A percentile compares a stretch with the other conserved stretches of the same genome.
phyloP scores from a whole-genome alignment of 139 green algal species.

The Closterium sp. region DNA sequence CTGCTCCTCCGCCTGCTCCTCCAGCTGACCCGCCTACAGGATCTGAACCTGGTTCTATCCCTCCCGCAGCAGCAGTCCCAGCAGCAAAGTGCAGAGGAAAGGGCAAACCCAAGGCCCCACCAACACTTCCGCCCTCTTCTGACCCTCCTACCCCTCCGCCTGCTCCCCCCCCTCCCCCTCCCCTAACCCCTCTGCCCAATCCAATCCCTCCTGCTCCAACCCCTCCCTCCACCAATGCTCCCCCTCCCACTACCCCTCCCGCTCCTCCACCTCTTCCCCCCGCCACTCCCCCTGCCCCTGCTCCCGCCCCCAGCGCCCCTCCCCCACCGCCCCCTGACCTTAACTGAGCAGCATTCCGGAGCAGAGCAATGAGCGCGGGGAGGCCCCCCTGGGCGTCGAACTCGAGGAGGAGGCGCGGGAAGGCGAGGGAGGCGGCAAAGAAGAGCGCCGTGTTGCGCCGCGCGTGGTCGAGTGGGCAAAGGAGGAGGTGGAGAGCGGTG shows the following conservation, averaged over 20 bases:
- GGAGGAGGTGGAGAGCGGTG: constrained; percentile 53
- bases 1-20: constrained; percentile 33
- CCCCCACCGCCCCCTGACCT: neutral
- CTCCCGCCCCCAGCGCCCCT: neutral
- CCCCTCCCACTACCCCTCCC: neutral
- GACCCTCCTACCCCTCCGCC: too few relatives aligned
- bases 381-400: constrained; percentile 58
- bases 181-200: neutral
- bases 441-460: constrained; percentile 70
- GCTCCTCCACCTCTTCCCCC: neutral
- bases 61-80: neutral
- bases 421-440: constrained; percentile 59
- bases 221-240: neutral
- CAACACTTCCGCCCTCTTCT: neutral
- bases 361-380: neutral
- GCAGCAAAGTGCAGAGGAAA: neutral
- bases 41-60: too few relatives aligned
- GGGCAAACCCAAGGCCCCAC: neutral
- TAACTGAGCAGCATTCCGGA: neutral
- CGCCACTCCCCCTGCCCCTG: neutral
- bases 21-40: neutral
- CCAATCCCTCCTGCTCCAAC: neutral
- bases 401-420: constrained; percentile 57
- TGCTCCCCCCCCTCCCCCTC: too few relatives aligned
- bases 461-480: constrained; percentile 57